Base-by-base conservation (phyloP, 2,329 filamentous ascomycete genomes). In the Alternaria brassicae region DNA sequence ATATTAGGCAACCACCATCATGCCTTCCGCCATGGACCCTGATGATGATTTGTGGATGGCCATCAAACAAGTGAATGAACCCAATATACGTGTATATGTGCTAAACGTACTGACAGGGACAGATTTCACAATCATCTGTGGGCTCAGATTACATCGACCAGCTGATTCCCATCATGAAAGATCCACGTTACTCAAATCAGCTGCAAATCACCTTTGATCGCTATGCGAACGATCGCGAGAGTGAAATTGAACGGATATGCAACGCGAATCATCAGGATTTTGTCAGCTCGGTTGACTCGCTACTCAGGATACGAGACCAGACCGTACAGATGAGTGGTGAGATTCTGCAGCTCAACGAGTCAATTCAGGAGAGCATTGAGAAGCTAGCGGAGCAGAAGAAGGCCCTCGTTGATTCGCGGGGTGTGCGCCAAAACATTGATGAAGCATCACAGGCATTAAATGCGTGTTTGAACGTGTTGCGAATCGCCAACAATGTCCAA, bases 181-280 rank as follows among this genome's bases (percentile, higher is more conserved):
- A 97, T 85, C 93, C 92, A 67, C 88, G 91, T 62, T 84, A 88
- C 70, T 88, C 91, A 55, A 89, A 91, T 74, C 87, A 89, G 58
- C 85, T 99, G 39, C 87, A 93, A 48, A 89, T 93, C 69, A 91
- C 91, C 61, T 84, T 96, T 56, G 87, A 89, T 44, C 88, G 89
- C 67, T 96, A 97, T 77, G 91, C 93, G 32, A 89, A 90, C 67
- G 91, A 95, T 45, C 89, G 93, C 61, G 95, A 99, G 77, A 80
- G 86, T 13, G 93, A 98, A 70, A 98, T 99, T 66, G 95, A 99
- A 80, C 88, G 88, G 21, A 96, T 98, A 70, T 97, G 95, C 70
- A 89, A 97, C 71, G 94, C 91, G 10, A 97, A 97, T 72, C 95
- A 99, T 73, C 94, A 98, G 74, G 95, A 97, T 72, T 99, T 99